Evolutionary conservation across 1,139 yeast genomes (phyloP), one percentile per base, ranked within the genome.

Genomic region (Kodamaea alishanica): DNA sequence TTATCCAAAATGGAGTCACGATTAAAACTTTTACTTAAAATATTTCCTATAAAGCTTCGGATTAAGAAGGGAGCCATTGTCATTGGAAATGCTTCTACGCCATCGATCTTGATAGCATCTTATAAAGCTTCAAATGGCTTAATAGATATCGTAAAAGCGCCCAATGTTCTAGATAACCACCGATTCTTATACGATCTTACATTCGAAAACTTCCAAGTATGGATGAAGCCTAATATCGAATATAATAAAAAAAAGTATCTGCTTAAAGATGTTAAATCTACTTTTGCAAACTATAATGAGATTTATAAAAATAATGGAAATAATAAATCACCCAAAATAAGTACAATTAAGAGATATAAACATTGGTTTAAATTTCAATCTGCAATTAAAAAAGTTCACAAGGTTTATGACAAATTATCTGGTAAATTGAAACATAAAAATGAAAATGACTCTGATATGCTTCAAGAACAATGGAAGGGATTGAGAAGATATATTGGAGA

Each of bases 31-130:
- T 45, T 63, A 28, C 54, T 79, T 24, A 62, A 66, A 25, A 44
- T 77, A 6, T 57, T 84, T 24, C 96, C 96, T 0, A 48, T 86
- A 1, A 75, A 76, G 30, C 40, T 84, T 4, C 62, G 65, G 23
- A 63, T 85, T n/a, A 74, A 70, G 34, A 82, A 78, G 41, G 90
- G 92, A 1, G 84, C 95, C 0, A 43, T 87, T 27, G 82, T 88
- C 1, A 53, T 88, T 27, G 98, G 98, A 6, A 90, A 89, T 58
- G 68, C 75, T 40, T 72, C 78, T 8, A 88, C 96, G 0, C 85
- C 95, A 1, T 77, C 90, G 1, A 63, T 92, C 8, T 48, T 85
- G 34, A 80, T 88, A 2, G 66, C 75, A 5, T 80, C 88, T 7
- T 84, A 73, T 51, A 68, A 73, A 6, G 54, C 69, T 2, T 81